Percentiles rank a stretch among this genome's conserved stretches.
Evolutionary conservation across 352 stramenopile species (phyloP).

Genomic region (Phytophthora citricola): DNA sequence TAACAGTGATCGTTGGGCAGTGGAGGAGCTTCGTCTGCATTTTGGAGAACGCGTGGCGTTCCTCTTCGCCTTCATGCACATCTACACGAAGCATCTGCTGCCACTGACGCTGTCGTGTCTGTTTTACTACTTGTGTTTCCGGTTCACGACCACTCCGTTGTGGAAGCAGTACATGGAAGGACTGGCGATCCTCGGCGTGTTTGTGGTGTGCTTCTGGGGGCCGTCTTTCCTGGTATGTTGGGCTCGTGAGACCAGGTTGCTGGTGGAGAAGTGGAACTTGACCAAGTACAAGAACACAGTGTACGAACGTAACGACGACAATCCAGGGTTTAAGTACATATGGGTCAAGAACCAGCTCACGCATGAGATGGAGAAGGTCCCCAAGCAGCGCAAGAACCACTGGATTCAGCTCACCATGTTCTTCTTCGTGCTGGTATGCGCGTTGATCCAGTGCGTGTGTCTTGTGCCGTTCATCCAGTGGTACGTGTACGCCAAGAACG

Average conservation of each 20-base stretch:
- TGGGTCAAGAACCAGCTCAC: constrained; percentile 89
- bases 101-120: constrained; percentile 70
- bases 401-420: constrained; percentile 90
- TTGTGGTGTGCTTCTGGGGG: constrained; percentile 83
- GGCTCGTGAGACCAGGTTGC: constrained; percentile 86
- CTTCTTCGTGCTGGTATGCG: constrained; percentile 79
- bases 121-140: constrained; percentile 82
- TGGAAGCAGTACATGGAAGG: constrained; percentile 84
- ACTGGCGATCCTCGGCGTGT: constrained; percentile 69
- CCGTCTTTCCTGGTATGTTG: constrained; percentile 86
- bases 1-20: constrained; percentile 86
- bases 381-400: constrained; percentile 84
- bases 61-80: constrained; percentile 91
- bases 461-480: constrained; percentile 90
- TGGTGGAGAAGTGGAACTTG: constrained; percentile 91
- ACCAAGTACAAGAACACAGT: constrained; percentile 91
- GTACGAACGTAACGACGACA: constrained; percentile 89
- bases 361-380: constrained; percentile 90
- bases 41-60: constrained; percentile 91
- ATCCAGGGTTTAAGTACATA: constrained; percentile 86
- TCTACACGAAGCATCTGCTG: constrained; percentile 89
- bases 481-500: constrained; percentile 91
- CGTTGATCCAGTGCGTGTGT: constrained; percentile 81
- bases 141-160: constrained; percentile 57
- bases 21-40: constrained; percentile 87